Base-by-base conservation (phyloP, 2,329 filamentous ascomycete genomes). In the Mycosphaerella arachidis region DNA sequence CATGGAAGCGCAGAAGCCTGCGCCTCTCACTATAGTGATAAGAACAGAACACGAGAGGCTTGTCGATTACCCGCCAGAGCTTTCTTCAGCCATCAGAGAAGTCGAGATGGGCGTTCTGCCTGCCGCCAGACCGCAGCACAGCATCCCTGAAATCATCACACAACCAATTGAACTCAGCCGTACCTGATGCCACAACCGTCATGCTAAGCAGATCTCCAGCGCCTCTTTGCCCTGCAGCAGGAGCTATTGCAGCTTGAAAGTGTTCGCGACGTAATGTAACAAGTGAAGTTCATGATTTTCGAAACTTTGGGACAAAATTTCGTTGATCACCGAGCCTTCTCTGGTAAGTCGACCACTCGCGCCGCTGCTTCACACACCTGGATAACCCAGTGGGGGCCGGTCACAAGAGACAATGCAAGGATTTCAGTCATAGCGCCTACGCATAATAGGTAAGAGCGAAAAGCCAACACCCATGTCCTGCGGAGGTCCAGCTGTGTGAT, bases 101-200 rank as follows among this genome's bases (percentile, higher is more conserved):
- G 13, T 37, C 5, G 51, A n/a, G 4, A 27, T 50, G 33, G 16
- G 2, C 43, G 29, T 30, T 27, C 27, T 18, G 30, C 30, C 35
- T 53, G 46, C 60, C 59, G 56, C 56, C 59, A 62, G 57, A 59
- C 56, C 33, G 57, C 62, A 62, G 37, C 45, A 54, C 37, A 24
- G 24, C 24, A 24, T 45, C 48, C 37, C 56, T 55, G 24, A 55
- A 53, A 35, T 43, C 46, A 29, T 53, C 57, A 43, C 37, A 43
- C 54, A 48, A 53, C 63, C 63, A 66, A 63, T 60, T 50, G 59
- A 10, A 35, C 16, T 29, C n/a, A 33, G 9, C 37, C 24, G 61
- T 66, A 55, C 61, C 58, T 61, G 52, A 52, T 50, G 58, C 61
- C 61, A 63, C 61, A 57, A 30, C 48, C 61, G 61, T 63, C 58